A percentile compares a stretch with the other conserved stretches of the same genome.
phyloP scores from a whole-genome alignment of 495 filamentous ascomycete species.

The Delitschia confertaspora region DNA sequence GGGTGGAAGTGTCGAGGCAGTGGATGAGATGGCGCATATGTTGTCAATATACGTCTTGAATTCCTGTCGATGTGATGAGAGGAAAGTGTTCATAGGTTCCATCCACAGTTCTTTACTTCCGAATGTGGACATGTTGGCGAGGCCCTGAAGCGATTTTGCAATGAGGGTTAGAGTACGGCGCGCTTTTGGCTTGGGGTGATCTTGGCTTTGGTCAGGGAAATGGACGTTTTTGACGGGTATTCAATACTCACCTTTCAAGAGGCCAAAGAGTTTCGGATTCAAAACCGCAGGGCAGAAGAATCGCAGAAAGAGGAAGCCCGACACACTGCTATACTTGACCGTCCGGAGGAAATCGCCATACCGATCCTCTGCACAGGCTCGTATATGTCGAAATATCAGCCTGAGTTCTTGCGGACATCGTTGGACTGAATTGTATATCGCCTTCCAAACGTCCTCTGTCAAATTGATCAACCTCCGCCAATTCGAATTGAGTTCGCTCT shows the following conservation, averaged over 20 bases:
- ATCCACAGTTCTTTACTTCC: constrained; percentile 97
- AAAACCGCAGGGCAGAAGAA: constrained; percentile 96
- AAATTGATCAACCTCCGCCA: constrained; percentile 71
- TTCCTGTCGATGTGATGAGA: constrained; percentile 53
- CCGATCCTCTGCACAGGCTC: constrained; percentile 87
- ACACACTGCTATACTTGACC: constrained; percentile 93
- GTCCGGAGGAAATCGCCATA: constrained; percentile 92
- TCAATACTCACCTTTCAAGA: constrained; percentile 59
- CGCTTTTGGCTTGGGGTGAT: constrained; percentile 77
- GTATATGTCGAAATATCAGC: constrained; percentile 82
- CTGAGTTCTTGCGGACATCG: constrained; percentile 78
- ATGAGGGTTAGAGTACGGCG: constrained; percentile 89
- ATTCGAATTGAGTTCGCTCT: constrained; percentile 71
- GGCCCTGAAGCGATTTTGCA: constrained; percentile 88
- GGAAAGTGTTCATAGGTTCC: constrained; percentile 91
- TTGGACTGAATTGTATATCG: constrained; percentile 61
- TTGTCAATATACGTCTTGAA: constrained; percentile 83
- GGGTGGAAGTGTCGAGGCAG: constrained; percentile 40
- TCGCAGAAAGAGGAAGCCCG: constrained; percentile 89
- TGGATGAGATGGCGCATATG: constrained; percentile 69
- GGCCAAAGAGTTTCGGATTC: constrained; percentile 91
- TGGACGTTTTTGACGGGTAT: constrained; percentile 20
- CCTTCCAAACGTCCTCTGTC: constrained; percentile 76
- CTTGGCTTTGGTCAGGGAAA: constrained; percentile 34
- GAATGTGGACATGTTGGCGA: constrained; percentile 89